Conservation (phyloP, 306 rosid genomes). For the Hippophae gyantsensis region DNA sequence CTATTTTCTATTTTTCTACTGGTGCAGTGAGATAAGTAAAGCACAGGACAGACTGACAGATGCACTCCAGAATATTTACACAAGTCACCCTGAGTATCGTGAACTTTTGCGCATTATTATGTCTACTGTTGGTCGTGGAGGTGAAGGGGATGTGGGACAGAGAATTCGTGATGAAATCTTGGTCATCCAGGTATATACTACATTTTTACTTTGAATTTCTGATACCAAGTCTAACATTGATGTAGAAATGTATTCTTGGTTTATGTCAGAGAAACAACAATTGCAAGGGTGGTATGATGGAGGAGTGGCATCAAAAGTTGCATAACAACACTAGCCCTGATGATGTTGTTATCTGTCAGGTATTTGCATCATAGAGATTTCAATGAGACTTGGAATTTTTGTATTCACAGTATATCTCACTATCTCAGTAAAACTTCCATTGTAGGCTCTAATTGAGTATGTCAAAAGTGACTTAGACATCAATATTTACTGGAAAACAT, state of each 20-base stretch:
- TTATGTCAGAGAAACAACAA: slow-evolving; percentile 64
- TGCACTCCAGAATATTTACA: slow-evolving; percentile 62
- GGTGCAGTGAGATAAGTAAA: slow-evolving; percentile 82
- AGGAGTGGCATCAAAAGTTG: slow-evolving; percentile 99
- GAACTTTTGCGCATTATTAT: slow-evolving; percentile 81
- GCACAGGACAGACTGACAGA: slow-evolving; percentile 97
- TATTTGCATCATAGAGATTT: slow-evolving; percentile 29
- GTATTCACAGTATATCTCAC: slow-evolving; percentile 12
- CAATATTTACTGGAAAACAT: slow-evolving; percentile 81
- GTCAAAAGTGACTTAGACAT: slow-evolving; percentile 67
- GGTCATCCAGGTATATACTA: slow-evolving; percentile 65
- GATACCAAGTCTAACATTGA: slow-evolving; percentile 8
- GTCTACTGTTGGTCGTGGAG: slow-evolving; percentile 98
- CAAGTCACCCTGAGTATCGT: slow-evolving; percentile 55
- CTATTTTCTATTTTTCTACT: slow-evolving; percentile 12
- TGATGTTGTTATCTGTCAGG: slow-evolving; percentile 97
- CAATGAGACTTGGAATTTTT: slow-evolving; percentile 7
- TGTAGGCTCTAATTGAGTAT: slow-evolving; percentile 83
- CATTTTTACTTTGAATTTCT: slow-evolving; percentile 3
- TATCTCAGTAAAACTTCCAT: slow-evolving; percentile 16
- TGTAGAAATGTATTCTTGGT: slow-evolving; percentile 17
- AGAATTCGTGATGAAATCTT: slow-evolving; percentile 96
- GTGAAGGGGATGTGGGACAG: slow-evolving; percentile 98
- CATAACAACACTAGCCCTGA: slow-evolving; percentile 99
- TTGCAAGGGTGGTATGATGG: slow-evolving; percentile 92